These are phyloP conservation scores for Acanthamoeba culbertsoni DNA, from an alignment of 208 protist genomes.

Conservation along the genomic window DNA sequence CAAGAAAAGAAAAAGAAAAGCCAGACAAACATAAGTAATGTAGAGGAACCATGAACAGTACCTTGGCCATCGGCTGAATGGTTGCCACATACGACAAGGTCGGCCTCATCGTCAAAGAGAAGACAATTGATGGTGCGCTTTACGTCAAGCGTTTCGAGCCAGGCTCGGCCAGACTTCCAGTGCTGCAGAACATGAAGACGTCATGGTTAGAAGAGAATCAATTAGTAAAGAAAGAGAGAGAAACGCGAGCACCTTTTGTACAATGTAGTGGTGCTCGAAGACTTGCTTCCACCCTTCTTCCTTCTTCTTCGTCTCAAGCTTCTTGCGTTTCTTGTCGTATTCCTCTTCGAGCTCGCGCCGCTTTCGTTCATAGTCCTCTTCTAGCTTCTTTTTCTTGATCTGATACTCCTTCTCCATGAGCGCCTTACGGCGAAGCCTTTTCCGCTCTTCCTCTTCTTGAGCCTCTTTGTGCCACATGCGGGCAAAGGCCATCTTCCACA, in stretches of 20 bases:
- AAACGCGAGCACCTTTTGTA: neutral
- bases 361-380: constrained; percentile 45
- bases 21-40: neutral
- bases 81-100: constrained; percentile 33
- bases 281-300: constrained; percentile 32
- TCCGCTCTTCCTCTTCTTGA: constrained; percentile 1
- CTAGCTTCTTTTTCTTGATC: constrained; percentile 31
- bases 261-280: constrained; percentile 41
- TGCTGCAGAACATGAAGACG: neutral
- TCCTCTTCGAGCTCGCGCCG: constrained; percentile 43
- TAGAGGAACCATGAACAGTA: neutral
- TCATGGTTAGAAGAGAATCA: neutral
- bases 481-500: constrained; percentile 31
- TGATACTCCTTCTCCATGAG: constrained; percentile 12
- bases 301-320: constrained; percentile 36
- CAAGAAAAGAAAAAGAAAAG: neutral
- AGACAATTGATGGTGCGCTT: constrained; percentile 32
- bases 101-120: constrained; percentile 29
- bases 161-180: constrained; percentile 20
- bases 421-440: neutral
- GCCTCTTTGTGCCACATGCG: neutral
- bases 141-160: constrained; percentile 1
- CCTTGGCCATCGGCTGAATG: constrained; percentile 22
- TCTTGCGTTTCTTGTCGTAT: constrained; percentile 33
- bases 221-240: too few species aligned